Conservation (phyloP, 768 basidiomycete genomes). For the Royoungia palumana region DNA sequence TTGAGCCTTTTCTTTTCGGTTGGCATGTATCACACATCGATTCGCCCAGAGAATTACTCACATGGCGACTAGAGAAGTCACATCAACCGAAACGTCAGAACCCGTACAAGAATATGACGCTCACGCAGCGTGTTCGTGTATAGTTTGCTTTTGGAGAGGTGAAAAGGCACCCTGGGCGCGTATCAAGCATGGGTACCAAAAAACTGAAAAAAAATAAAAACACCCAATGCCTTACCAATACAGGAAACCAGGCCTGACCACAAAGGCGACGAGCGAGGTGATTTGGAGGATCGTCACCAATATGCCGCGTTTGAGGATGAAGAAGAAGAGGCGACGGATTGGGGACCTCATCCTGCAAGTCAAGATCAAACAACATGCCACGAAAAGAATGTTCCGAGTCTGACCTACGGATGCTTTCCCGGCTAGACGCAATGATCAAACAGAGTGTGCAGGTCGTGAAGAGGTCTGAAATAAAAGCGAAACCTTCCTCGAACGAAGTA, state of each 20-base stretch:
- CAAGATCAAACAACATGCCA: neutral
- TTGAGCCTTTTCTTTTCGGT: neutral
- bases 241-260: neutral
- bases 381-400: neutral
- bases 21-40: neutral
- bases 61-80: neutral
- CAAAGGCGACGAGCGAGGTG: neutral
- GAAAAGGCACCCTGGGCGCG: neutral
- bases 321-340: constrained; percentile 1
- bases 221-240: too few species aligned
- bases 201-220: too few species aligned
- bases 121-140: neutral
- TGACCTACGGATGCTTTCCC: neutral
- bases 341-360: neutral
- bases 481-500: neutral
- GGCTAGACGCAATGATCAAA: neutral
- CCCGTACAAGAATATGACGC: neutral
- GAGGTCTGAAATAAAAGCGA: constrained; percentile 1
- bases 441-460: constrained; percentile 1
- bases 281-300: constrained; percentile 5
- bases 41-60: neutral
- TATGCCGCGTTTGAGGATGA: constrained; percentile 1
- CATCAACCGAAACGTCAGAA: neutral
- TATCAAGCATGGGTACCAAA: too few species aligned
- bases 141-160: neutral